A percentile compares a stretch with the other conserved stretches of the same genome.
Evolutionary conservation across 176 grass and related monocot species (phyloP).

Genomic region (Triticum monococcum): DNA sequence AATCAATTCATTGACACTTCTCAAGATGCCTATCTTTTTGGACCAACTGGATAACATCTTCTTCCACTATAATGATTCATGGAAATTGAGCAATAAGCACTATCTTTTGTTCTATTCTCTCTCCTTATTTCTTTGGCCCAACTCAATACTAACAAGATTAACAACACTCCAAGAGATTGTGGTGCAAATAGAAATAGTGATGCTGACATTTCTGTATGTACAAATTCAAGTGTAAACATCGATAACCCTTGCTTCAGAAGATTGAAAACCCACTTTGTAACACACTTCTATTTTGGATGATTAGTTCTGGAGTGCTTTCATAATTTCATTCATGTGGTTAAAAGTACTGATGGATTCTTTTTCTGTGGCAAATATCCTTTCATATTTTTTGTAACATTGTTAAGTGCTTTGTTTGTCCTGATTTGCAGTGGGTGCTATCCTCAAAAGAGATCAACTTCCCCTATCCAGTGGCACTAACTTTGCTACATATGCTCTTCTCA

Average conservation of each 20-base stretch:
- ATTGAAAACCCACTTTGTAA: not conserved
- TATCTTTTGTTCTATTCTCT: not conserved
- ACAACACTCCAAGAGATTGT: not conserved
- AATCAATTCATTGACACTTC: not conserved
- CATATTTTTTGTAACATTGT: not conserved
- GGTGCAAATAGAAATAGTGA: not conserved
- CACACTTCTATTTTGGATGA: not conserved
- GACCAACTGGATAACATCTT: not conserved
- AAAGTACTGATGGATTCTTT: not conserved
- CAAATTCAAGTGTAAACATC: not conserved
- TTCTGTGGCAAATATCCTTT: not conserved
- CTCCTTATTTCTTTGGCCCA: not conserved
- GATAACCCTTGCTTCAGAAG: not conserved
- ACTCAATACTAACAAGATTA: not conserved
- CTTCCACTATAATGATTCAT: not conserved
- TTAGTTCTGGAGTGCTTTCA: not conserved
- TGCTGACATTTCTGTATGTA: not conserved
- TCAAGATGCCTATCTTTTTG: not conserved
- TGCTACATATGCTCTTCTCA: constrained; percentile 97
- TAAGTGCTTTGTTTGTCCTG: constrained; percentile 32
- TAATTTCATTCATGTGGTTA: not conserved
- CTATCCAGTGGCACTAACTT: constrained; percentile 96
- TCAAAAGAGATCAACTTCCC: constrained; percentile 98
- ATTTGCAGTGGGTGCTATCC: constrained; percentile 89
- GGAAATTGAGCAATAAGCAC: not conserved